Conservation (phyloP, 2,329 filamentous ascomycete species). For the Aspergillus amoenus region DNA sequence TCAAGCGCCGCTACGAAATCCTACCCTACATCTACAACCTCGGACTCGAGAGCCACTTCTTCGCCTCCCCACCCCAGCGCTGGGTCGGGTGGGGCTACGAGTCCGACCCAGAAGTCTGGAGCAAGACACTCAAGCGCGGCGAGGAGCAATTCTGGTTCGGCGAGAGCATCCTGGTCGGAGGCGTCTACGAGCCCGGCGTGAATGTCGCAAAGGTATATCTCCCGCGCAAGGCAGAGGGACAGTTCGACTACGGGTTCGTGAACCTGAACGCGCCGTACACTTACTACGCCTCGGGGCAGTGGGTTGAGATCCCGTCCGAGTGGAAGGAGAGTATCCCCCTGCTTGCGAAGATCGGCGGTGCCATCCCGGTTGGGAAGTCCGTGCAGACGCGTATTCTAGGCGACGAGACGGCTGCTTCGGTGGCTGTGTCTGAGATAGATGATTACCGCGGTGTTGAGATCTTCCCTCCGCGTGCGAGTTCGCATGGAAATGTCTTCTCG, state of each 20-base stretch:
- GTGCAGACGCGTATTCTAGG: constrained; percentile 54
- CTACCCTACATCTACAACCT: constrained; percentile 71
- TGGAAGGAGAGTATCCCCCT: constrained; percentile 58
- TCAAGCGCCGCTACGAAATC: constrained; percentile 69
- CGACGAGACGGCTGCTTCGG: constrained; percentile 48
- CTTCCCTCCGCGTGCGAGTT: constrained; percentile 51
- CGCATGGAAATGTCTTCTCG: constrained; percentile 38
- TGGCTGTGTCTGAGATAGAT: constrained; percentile 44
- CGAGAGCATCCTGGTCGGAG: constrained; percentile 63
- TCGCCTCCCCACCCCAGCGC: constrained; percentile 63
- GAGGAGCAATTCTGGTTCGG: constrained; percentile 75
- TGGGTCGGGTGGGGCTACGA: constrained; percentile 77
- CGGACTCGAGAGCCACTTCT: constrained; percentile 60
- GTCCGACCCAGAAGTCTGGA: constrained; percentile 66
- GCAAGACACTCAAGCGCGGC: constrained; percentile 56
- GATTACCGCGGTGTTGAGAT: constrained; percentile 59
- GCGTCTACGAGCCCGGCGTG: constrained; percentile 63
- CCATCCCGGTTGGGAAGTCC: constrained; percentile 53
- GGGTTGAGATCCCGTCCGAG: constrained; percentile 51
- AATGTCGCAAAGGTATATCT: constrained; percentile 61
- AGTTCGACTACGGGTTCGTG: constrained; percentile 57
- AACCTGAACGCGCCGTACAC: constrained; percentile 64
- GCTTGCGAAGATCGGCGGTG: constrained; percentile 55
- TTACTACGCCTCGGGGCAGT: constrained; percentile 55
- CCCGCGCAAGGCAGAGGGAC: constrained; percentile 47